phyloP scores from a whole-genome alignment of 2,329 filamentous ascomycete species.

The Elsinoe ampelina region DNA sequence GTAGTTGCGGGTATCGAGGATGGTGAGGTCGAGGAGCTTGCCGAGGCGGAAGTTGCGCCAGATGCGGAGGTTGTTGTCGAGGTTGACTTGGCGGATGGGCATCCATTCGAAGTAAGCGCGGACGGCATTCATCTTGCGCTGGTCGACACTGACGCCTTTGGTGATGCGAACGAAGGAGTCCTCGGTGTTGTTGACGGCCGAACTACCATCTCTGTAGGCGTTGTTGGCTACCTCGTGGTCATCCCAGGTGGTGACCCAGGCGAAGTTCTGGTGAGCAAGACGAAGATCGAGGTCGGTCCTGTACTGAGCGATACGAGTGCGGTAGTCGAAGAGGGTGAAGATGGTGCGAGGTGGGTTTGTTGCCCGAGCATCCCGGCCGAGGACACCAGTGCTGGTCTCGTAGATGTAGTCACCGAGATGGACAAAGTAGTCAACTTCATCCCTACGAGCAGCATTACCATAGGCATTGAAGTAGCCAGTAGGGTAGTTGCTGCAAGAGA shows the following conservation, averaged over 20 bases:
- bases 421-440: slow-evolving; percentile 40
- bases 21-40: slow-evolving; percentile 54
- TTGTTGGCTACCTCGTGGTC: slow-evolving; percentile 59
- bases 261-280: slow-evolving; percentile 46
- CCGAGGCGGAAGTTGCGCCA: slow-evolving; percentile 60
- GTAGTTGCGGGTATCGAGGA: slow-evolving; percentile 61
- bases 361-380: slow-evolving; percentile 38
- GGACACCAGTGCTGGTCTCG: slow-evolving; percentile 39
- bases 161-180: slow-evolving; percentile 50
- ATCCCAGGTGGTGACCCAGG: slow-evolving; percentile 58
- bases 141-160: slow-evolving; percentile 51
- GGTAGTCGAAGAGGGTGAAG: slow-evolving; percentile 49
- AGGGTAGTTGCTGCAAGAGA: slow-evolving; percentile 62
- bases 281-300: slow-evolving; percentile 52
- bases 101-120: slow-evolving; percentile 61
- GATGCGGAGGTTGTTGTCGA: slow-evolving; percentile 60
- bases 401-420: slow-evolving; percentile 53
- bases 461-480: slow-evolving; percentile 40
- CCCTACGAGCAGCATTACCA: slow-evolving; percentile 33
- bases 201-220: slow-evolving; percentile 53
- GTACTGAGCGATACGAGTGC: slow-evolving; percentile 49
- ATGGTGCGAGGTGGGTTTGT: slow-evolving; percentile 45
- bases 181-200: slow-evolving; percentile 56
- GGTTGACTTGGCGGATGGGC: slow-evolving; percentile 53
- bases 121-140: slow-evolving; percentile 64